Base-by-base conservation (phyloP, 2,329 filamentous ascomycete species). In the Pseudogymnoascus sp. region DNA sequence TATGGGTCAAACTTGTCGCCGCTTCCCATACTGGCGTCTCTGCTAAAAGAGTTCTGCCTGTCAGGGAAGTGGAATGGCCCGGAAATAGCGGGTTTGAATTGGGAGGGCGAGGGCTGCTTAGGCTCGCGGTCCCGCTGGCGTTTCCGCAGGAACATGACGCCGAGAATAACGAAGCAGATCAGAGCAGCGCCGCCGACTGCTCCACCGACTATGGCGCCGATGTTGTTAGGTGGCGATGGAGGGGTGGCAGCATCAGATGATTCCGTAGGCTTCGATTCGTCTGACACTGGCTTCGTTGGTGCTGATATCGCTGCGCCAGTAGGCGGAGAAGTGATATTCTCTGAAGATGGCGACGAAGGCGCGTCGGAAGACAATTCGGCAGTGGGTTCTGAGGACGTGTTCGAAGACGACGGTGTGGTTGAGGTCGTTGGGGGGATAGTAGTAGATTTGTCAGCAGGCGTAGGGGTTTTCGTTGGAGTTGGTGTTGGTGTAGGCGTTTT, bases 151-250 rank as follows among this genome's bases (percentile, higher is more conserved):
- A 63, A 62, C 28, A 65, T 59, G 14, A 43, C 28, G 9, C 57
- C 64, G 58, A 65, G 57, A 12, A 63, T 39, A 20, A 64, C 60
- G 18, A 63, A 62, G 30, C 20, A 25, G n/a, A 63, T 54, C 14
- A 63, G 37, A 12, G 57, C 62, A 18, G 60, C n/a, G 22, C 62
- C 62, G 9, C 62, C 62, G 20, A 60, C 20, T 16, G 41, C 41
- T 4, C 59, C 59, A 4, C 59, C 59, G 7, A 63, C 43, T 11
- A 63, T 58, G 3, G 61, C 61, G 11, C 61, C 61, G 18, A 62
- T 50, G 41, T 54, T 62, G 22, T 47, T 58, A 16, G 37, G 16
- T 16, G 35, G n/a, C 16, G 37, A 47, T 28, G 43, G 54, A 47
- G 16, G 39, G 11, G 60, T 22, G 12, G 22, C 47, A 12, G 47